Percentiles rank a stretch among this genome's conserved stretches.
phyloP scores from a whole-genome alignment of 768 basidiomycete species.

The Gloeopeniophorella convolvens region DNA sequence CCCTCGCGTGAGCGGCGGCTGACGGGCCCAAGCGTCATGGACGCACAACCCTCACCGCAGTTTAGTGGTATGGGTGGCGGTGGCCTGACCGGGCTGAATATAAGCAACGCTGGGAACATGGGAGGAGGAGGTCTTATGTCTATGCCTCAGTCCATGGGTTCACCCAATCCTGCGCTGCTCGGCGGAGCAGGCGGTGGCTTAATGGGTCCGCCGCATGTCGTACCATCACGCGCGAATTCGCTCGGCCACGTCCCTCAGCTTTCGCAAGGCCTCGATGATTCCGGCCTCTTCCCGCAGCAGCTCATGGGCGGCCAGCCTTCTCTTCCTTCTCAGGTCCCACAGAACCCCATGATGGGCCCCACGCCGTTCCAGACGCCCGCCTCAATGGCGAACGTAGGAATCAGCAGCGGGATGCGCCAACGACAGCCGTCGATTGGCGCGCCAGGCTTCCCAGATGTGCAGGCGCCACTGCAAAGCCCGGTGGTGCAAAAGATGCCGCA shows the following conservation, averaged over 20 bases:
- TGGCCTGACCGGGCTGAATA: slow-evolving; percentile 5
- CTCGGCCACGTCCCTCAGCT: slow-evolving; percentile 17
- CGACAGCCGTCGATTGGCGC: slow-evolving; percentile 21
- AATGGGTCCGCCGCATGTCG: slow-evolving; percentile 34
- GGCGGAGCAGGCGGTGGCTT: slow-evolving; percentile 29
- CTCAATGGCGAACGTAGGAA: slow-evolving; percentile 15
- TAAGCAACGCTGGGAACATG: slow-evolving; percentile 4
- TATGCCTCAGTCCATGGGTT: slow-evolving; percentile 17
- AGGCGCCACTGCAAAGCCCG: slow-evolving; percentile 17
- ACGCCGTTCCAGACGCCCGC: slow-evolving; percentile 14
- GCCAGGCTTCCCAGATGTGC: slow-evolving; percentile 21
- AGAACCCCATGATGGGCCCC: slow-evolving; percentile 15
- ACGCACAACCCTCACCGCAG: slow-evolving; percentile 14
- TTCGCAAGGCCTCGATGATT: slow-evolving; percentile 27
- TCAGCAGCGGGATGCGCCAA: slow-evolving; percentile 16
- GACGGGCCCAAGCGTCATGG: slow-evolving; percentile 7
- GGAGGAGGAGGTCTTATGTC: slow-evolving; percentile 10
- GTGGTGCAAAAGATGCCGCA: slow-evolving; percentile 8
- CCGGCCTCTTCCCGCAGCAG: slow-evolving; percentile 7
- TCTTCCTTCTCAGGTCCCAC: slow-evolving; percentile 20
- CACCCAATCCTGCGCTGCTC: slow-evolving; percentile 24
- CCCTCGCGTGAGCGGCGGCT: slow-evolving; percentile 21
- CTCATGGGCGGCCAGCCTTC: not conserved
- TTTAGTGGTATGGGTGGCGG: slow-evolving; percentile 9
- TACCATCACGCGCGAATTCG: slow-evolving; percentile 24